A percentile compares a stretch with the other conserved stretches of the same genome.
phyloP scores from a whole-genome alignment of 2,329 filamentous ascomycete species.

The Ophiostoma sp. region DNA sequence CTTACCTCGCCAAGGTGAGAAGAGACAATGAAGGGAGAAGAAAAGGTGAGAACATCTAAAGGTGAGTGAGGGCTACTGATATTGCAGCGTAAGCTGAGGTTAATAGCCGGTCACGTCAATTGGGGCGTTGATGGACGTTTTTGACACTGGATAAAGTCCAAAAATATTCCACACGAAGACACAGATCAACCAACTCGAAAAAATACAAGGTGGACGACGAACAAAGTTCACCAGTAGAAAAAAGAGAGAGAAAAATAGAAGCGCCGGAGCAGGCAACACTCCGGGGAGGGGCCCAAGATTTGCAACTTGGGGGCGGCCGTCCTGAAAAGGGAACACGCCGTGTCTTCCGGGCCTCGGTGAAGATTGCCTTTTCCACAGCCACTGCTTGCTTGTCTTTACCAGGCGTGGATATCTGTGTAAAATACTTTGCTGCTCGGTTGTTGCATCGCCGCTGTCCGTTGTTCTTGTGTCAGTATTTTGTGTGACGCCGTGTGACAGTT shows the following conservation, averaged over 20 bases:
- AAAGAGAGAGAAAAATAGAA: background rate
- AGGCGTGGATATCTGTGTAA: background rate
- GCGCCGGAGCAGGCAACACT: background rate
- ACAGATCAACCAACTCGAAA: background rate
- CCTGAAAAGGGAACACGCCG: slow-evolving; percentile 7
- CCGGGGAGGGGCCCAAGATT: background rate
- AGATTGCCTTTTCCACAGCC: background rate
- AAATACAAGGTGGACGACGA: too few species aligned
- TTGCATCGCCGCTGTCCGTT: background rate
- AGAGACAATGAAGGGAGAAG: background rate
- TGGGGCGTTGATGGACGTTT: background rate
- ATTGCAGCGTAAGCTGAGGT: background rate
- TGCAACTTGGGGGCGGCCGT: background rate
- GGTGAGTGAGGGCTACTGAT: background rate
- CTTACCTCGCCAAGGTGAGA: too few species aligned
- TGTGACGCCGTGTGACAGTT: background rate
- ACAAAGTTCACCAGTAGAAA: background rate
- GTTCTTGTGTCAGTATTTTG: background rate
- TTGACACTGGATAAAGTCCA: background rate
- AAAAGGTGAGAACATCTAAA: background rate
- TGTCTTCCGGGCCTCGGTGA: slow-evolving; percentile 1
- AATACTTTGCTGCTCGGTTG: background rate
- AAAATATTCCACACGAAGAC: background rate
- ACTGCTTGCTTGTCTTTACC: background rate
- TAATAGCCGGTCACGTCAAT: background rate